Base-by-base conservation (phyloP, 2,329 filamentous ascomycete genomes). In the Microdochium paspali region DNA sequence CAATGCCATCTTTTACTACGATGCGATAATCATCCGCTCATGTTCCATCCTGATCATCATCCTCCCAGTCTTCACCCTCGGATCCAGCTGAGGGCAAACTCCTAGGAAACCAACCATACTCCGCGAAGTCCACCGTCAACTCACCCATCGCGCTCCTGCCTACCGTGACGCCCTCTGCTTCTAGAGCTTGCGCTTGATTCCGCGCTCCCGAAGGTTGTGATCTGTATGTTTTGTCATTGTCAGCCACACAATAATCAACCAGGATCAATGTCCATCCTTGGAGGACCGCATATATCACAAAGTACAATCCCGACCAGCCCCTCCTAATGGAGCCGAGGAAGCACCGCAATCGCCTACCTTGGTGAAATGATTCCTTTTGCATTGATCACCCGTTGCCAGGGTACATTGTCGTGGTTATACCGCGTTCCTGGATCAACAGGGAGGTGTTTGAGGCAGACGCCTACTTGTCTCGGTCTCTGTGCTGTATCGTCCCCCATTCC, bases 341-440 rank as follows among this genome's bases (percentile, higher is more conserved):
- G n/a, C n/a, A n/a, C n/a, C n/a, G n/a, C n/a, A n/a, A n/a, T n/a
- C n/a, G n/a, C n/a, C n/a, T 44, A 91, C 88, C 90, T 80, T 7
- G 86, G 86, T 42, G 90, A 95, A 55, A 97, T 94, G 50, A 80
- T 72, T 21, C 91, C 90, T 66, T 87, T 91, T 13, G 87, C 71
- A 64, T 91, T 95, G 61, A 97, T 85, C 50, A 97, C 87, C 49
- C 93, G 75, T 70, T 97, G 91, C 91, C 91, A 97, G 0, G 91
- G 91, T 3, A 97, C 91, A 54, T 85, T 96, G 23, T 71, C 72
- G 50, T 77, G 72, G 63, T 95, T 84, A 68, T 85, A 94, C 49
- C 66, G 72, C 47, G 61, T 54, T 0, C 68, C 63, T 0, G 70
- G 57, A 49, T 78, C 72, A 6, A 68, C 60, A 1, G 90, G 79